phyloP scores from a whole-genome alignment of 2,329 filamentous ascomycete species.

The Epichloe glyceriae region DNA sequence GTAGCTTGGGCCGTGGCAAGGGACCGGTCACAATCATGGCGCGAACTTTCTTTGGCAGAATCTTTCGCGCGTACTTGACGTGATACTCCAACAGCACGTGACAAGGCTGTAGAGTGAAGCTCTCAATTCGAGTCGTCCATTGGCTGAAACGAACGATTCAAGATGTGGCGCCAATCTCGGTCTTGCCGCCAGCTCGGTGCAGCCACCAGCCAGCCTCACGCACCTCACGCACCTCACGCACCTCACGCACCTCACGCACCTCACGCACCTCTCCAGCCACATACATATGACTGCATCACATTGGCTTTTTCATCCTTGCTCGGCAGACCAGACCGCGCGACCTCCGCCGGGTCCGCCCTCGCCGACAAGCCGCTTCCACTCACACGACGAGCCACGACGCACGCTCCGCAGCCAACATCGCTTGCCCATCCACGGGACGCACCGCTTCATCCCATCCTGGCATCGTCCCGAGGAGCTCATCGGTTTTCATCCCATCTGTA shows the following conservation, averaged over 20 bases:
- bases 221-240: too few species aligned
- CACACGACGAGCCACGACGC: not conserved
- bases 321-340: conserved; percentile 1
- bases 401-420: conserved; percentile 3
- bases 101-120: conserved; percentile 1
- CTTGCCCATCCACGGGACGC: not conserved
- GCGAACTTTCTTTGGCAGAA: not conserved
- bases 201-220: not conserved
- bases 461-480: not conserved
- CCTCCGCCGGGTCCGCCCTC: conserved; percentile 2
- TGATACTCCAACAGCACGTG: conserved; percentile 1
- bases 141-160: not conserved
- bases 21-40: not conserved
- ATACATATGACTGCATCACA: conserved; percentile 3
- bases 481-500: not conserved
- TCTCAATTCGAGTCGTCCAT: conserved; percentile 1
- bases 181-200: not conserved
- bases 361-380: conserved; percentile 1
- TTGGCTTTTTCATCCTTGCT: not conserved
- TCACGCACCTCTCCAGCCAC: conserved; percentile 2
- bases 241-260: too few species aligned
- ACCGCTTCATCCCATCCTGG: not conserved
- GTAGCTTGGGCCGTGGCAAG: not conserved
- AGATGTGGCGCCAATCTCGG: conserved; percentile 2
- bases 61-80: not conserved